Base-by-base conservation (phyloP, 129 eudicot species). In the Rutidosis leptorrhynchoides region DNA sequence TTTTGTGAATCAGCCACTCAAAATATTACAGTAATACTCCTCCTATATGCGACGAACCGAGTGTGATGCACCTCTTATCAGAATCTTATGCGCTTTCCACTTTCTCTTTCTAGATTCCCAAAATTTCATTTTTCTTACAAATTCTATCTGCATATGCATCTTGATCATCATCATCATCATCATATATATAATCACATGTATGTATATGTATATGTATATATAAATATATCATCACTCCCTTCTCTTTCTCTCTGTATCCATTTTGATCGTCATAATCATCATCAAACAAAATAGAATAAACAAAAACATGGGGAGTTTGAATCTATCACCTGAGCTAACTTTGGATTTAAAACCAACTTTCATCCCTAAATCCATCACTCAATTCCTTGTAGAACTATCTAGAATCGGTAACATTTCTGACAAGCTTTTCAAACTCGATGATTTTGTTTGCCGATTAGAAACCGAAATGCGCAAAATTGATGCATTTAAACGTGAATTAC, bases 391-490 rank as follows among this genome's bases (percentile, higher is more conserved):
- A 3, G 74, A 83, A 12, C 58, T 83, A 3, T 78, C 83, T 15
- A 43, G n/a, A 80, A 82, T 79, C 70, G 64, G 60, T 68, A 62
- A 27, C 70, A 51, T 69, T 15, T 70, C 85, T n/a, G 90, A 84
- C 40, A 87, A 70, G 82, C 29, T 74, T 5, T 21, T 46, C 54
- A 74, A 74, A 71, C 58, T 90, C 9, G 86, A 87, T 75, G 75
- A 73, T 66, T 87, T 76, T 58, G 64, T 87, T 33, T 55, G 48
- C 49, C 73, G 79, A 73, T 75, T 90, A 37, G 87, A 84, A 52
- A 74, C 85, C n/a, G 97, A 90, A 78, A 84, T 84, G 95, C 78
- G 82, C 60, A 90, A 87, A 85, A 90, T 90, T 82, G 87, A 78
- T 45, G 95, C 87, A 12, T 90, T 90, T 64, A 82, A 84, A 69